Conservation (phyloP, 495 filamentous ascomycete genomes). For the Pyrenopolyporus hunteri region DNA sequence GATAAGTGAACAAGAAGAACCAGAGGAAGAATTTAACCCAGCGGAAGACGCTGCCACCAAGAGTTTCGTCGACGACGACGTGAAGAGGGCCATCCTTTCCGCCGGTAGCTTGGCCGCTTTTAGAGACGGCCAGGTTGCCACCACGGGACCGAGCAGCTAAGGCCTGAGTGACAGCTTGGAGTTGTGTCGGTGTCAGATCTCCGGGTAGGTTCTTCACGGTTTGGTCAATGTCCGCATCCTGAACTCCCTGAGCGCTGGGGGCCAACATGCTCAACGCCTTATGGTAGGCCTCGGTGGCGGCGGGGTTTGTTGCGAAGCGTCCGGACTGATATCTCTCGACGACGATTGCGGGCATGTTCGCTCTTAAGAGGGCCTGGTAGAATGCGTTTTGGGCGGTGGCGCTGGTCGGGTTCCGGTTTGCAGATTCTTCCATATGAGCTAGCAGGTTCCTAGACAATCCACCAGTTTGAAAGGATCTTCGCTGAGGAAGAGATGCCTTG, state of each 20-base stretch:
- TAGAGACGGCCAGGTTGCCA: slow-evolving; percentile 62
- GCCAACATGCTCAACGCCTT: slow-evolving; percentile 71
- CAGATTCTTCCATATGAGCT: slow-evolving; percentile 73
- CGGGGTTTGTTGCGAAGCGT: slow-evolving; percentile 77
- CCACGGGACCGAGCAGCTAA: slow-evolving; percentile 77
- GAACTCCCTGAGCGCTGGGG: slow-evolving; percentile 43
- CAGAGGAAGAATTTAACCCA: slow-evolving; percentile 86
- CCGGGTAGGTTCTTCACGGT: slow-evolving; percentile 41
- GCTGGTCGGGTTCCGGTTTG: slow-evolving; percentile 88
- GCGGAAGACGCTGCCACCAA: slow-evolving; percentile 77
- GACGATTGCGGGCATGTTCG: slow-evolving; percentile 90
- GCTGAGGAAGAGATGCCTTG: slow-evolving; percentile 34
- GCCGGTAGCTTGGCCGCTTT: slow-evolving; percentile 57
- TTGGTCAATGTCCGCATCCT: slow-evolving; percentile 41
- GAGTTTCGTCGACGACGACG: slow-evolving; percentile 93
- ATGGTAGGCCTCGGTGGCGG: slow-evolving; percentile 74
- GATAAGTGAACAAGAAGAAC: slow-evolving; percentile 76
- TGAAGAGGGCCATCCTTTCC: slow-evolving; percentile 82
- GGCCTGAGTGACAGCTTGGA: slow-evolving; percentile 87
- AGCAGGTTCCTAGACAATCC: slow-evolving; percentile 55
- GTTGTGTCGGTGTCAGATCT: slow-evolving; percentile 63
- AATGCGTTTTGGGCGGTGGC: slow-evolving; percentile 88
- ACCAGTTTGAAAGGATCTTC: slow-evolving; percentile 48
- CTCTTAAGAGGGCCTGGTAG: slow-evolving; percentile 87
- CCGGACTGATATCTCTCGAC: slow-evolving; percentile 86